Conservation (phyloP, 495 filamentous ascomycete genomes). For the Aspergillus panamensis region DNA sequence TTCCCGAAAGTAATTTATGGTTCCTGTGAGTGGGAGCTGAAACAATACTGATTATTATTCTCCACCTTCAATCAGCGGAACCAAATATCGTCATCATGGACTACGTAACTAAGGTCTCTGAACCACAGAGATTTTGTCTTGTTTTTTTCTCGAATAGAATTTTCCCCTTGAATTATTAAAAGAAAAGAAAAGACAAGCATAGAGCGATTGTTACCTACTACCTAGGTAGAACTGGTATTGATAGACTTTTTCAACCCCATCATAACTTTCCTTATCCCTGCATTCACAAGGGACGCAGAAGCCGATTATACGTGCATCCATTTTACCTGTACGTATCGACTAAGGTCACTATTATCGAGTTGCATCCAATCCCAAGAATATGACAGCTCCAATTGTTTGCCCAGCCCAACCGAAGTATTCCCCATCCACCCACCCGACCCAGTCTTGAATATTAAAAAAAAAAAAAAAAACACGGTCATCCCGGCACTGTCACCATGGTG, state of each 20-base stretch:
- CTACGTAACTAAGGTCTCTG: conserved; percentile 4
- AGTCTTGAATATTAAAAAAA: background rate
- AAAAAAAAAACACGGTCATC: background rate
- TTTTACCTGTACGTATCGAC: conserved; percentile 1
- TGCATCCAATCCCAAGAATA: conserved; percentile 6
- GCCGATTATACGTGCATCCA: background rate
- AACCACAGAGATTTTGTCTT: background rate
- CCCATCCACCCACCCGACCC: background rate
- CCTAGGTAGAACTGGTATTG: too few relatives aligned
- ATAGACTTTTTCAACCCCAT: background rate
- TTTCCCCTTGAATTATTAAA: background rate
- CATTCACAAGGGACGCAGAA: background rate
- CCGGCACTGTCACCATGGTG: too few relatives aligned
- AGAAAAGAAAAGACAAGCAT: background rate
- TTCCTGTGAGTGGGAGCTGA: background rate
- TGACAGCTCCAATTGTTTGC: conserved; percentile 10
- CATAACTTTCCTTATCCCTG: background rate
- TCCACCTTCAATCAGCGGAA: background rate
- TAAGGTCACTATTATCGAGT: background rate
- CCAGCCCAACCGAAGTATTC: background rate
- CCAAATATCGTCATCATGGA: conserved; percentile 9
- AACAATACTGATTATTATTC: background rate
- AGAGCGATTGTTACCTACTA: background rate
- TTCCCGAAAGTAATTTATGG: background rate
- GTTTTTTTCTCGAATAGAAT: conserved; percentile 4